Evolutionary conservation across 805 yeast species (phyloP), one percentile per base, ranked within the genome.

Genomic region (Saccharomycopsis selenospora): DNA sequence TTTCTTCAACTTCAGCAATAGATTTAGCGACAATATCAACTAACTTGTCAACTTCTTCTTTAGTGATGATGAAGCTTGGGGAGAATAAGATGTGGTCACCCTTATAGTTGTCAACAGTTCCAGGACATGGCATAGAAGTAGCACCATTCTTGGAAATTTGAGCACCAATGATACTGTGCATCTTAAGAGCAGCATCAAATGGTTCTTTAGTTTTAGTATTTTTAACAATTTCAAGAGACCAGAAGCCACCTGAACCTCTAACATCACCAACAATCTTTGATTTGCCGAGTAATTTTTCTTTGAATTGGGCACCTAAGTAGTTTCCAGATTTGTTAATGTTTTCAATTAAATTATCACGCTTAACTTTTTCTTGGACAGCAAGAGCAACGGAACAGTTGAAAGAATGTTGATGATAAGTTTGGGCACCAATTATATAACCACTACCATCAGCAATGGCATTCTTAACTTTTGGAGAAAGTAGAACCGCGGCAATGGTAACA

Each of bases 201-300:
- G 72, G 67, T 54, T 73, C 75, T 55, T 73, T 75, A 6, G 79
- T 72, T 11, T 43, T 57, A 45, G 67, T 68, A 57, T 74, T 64
- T 56, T 74, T 68, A 49, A 75, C 77, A 28, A 75, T 63, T 59
- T 76, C 81, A 48, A 76, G 52, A 1, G 75, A 69, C 74, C 80
- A 73, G 64, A 77, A 77, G 7, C 76, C 72, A 50, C 80, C 81
- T 49, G 68, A 56, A 38, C 82, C 82, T 64, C 80, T 68, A 25
- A 75, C 69, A 48, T 74, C 75, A 51, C 80, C 80, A 42, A 70
- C 71, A 65, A 62, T 57, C 8, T 63, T 60, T 40, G 62, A 55
- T 13, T 36, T 36, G 4, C 53, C 58, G 24, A 56, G 51, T 11
- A 71, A 57, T 48, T 63, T 58, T 22, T 58, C 57, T 8, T 50